Percentiles rank a stretch among this genome's conserved stretches.
Conservation (phyloP, 345 rosid genomes). For the Linum lewisii region DNA sequence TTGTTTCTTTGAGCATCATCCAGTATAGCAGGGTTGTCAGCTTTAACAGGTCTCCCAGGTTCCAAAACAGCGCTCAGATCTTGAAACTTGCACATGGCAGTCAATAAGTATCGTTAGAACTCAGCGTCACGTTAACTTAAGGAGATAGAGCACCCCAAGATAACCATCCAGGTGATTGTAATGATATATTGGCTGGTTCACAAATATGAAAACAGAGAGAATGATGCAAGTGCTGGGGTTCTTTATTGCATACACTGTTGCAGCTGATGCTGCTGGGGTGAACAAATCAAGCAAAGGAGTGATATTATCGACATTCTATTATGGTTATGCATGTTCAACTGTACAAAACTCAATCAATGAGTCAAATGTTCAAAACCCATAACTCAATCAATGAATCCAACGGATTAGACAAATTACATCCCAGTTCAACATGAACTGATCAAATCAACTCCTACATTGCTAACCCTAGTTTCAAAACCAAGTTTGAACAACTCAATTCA, state of each 20-base stretch:
- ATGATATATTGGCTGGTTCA: too few relatives aligned
- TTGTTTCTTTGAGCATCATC: constrained; percentile 25
- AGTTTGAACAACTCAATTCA: too few relatives aligned
- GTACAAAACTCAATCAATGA: too few relatives aligned
- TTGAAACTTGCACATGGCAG: constrained; percentile 16
- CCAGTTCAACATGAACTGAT: too few relatives aligned
- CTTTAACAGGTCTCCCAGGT: constrained; percentile 23
- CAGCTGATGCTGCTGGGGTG: constrained; percentile 86
- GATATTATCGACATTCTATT: constrained; percentile 75
- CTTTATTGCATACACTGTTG: constrained; percentile 84
- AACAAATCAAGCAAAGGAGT: constrained; percentile 88
- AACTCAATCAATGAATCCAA: too few relatives aligned
- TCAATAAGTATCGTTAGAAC: neutral
- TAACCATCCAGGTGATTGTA: neutral
- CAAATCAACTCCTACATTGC: too few relatives aligned
- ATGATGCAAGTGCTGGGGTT: constrained; percentile 45
- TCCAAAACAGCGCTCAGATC: constrained; percentile 27
- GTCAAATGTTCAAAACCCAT: too few relatives aligned
- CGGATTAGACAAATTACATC: too few relatives aligned
- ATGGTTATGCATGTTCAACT: constrained; percentile 89
- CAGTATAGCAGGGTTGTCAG: constrained; percentile 21
- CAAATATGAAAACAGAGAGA: neutral
- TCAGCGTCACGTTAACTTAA: neutral
- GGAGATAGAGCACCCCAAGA: neutral
- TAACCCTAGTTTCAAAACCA: too few relatives aligned